These are phyloP conservation scores for Earliella scabrosa DNA, from an alignment of 1,284 basidiomycete genomes.

Conservation along the genomic window DNA sequence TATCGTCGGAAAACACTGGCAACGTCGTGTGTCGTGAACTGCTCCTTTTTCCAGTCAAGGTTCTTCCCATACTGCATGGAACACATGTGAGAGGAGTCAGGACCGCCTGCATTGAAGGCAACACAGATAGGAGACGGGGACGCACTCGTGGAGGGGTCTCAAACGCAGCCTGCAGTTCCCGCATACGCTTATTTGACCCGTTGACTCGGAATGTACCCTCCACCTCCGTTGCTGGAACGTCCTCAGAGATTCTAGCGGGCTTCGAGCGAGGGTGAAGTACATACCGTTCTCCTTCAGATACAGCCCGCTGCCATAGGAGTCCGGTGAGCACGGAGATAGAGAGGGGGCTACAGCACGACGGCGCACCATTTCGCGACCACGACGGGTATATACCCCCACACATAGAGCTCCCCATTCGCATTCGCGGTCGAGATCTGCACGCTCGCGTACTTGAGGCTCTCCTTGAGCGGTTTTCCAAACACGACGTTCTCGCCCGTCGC, in stretches of 20 bases:
- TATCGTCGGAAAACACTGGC: constrained; percentile 96
- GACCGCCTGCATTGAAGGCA: constrained; percentile 1
- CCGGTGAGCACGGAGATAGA: constrained; percentile 10
- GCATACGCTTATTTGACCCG: constrained; percentile 94
- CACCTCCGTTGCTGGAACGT: constrained; percentile 82
- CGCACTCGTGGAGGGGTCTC: constrained; percentile 86
- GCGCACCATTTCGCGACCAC: constrained; percentile 96
- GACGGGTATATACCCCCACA: constrained; percentile 95
- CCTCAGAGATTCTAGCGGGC: constrained; percentile 5
- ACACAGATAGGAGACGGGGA: constrained; percentile 23
- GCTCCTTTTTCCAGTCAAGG: constrained; percentile 86
- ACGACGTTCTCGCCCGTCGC: constrained; percentile 48
- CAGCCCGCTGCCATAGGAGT: constrained; percentile 63
- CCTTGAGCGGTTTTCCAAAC: constrained; percentile 85
- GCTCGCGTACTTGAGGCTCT: constrained; percentile 85
- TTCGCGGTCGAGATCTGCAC: constrained; percentile 96
- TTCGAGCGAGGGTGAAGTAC: constrained; percentile 24
- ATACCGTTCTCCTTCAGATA: constrained; percentile 90
- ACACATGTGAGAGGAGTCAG: constrained; percentile 11
- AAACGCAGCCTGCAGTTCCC: constrained; percentile 90
- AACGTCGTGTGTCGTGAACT: constrained; percentile 93
- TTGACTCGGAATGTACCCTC: constrained; percentile 95
- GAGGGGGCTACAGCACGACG: background rate
- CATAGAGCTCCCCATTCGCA: constrained; percentile 80
- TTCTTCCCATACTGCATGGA: constrained; percentile 86